Evolutionary conservation across 2,329 filamentous ascomycete species (phyloP).

Genomic region (Ophiostoma quercus): DNA sequence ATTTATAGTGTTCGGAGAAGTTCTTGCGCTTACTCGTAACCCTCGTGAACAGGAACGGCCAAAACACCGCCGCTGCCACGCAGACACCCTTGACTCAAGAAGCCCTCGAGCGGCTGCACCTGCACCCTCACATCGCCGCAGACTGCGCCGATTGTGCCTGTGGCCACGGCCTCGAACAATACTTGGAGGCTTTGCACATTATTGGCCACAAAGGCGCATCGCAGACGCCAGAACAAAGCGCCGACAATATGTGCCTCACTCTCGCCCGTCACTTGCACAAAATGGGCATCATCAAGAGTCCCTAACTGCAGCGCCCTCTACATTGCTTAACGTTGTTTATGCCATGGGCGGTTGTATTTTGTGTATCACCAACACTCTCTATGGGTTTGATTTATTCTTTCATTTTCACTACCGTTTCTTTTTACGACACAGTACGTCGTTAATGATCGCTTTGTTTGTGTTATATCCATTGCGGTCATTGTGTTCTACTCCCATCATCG

Average conservation of each 20-base stretch:
- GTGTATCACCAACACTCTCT: too few relatives aligned
- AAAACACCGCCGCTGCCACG: neutral
- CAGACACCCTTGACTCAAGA: neutral
- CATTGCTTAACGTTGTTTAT: neutral
- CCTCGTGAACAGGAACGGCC: neutral
- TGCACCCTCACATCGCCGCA: neutral
- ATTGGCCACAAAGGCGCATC: neutral
- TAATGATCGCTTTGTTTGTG: neutral
- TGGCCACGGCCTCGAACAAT: neutral
- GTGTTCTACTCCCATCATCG: neutral
- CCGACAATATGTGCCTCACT: neutral
- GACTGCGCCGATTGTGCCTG: neutral
- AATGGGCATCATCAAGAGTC: neutral
- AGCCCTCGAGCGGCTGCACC: neutral
- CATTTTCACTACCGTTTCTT: too few relatives aligned
- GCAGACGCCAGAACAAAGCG: neutral
- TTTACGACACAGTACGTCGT: too few relatives aligned
- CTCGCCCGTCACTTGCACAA: neutral
- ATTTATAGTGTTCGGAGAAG: neutral
- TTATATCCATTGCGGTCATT: neutral
- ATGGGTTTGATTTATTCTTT: too few relatives aligned
- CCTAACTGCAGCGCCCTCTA: neutral
- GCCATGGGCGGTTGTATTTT: too few relatives aligned
- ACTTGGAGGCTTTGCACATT: neutral
- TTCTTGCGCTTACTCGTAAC: neutral